Conservation (phyloP, 179 eudicot genomes). For the Patellifolia procumbens region DNA sequence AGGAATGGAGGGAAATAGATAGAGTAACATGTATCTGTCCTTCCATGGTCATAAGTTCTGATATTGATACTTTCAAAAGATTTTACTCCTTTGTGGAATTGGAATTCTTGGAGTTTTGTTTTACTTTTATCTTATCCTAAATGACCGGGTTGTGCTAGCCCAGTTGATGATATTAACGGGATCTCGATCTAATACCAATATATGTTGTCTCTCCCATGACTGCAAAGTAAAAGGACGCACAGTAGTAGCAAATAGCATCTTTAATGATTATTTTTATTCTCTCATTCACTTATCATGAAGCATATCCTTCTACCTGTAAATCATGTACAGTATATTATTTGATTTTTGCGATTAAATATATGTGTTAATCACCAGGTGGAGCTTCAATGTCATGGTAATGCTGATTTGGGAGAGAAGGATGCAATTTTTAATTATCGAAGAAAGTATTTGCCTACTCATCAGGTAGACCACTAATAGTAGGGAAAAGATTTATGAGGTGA, state of each 20-base stretch:
- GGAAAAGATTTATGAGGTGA: background rate
- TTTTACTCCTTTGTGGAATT: too few species aligned
- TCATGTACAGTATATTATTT: background rate
- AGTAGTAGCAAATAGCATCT: too few species aligned
- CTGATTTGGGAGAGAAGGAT: slow-evolving; percentile 64
- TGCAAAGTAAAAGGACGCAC: too few species aligned
- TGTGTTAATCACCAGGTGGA: slow-evolving; percentile 60
- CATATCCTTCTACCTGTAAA: background rate
- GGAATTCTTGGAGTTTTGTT: too few species aligned
- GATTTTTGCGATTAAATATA: background rate
- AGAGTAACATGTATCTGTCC: background rate
- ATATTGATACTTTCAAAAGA: too few species aligned
- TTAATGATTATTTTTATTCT: too few species aligned
- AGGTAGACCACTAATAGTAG: slow-evolving; percentile 46
- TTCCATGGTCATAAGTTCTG: background rate
- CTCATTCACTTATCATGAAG: background rate
- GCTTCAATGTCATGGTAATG: slow-evolving; percentile 55
- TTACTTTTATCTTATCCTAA: too few species aligned
- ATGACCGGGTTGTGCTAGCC: background rate
- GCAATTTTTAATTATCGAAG: slow-evolving; percentile 81
- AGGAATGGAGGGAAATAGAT: background rate
- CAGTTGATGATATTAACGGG: background rate
- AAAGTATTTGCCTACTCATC: slow-evolving; percentile 91
- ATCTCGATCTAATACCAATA: too few species aligned
- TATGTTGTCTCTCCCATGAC: background rate